Evolutionary conservation across 768 basidiomycete genomes (phyloP).

Genomic region (Kwoniella europaea): DNA sequence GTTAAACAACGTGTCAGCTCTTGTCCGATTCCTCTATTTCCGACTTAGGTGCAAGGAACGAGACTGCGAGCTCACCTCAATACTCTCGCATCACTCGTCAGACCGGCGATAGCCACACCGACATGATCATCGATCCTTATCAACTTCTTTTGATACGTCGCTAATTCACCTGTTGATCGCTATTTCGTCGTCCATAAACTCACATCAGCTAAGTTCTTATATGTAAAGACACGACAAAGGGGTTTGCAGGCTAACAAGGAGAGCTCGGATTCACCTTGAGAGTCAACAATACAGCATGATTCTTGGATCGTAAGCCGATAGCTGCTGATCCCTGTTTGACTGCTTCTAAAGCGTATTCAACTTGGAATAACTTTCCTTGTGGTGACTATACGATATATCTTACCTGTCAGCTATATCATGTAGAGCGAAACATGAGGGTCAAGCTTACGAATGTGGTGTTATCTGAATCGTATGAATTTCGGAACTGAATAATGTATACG

Average conservation of each 20-base stretch:
- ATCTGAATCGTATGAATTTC: constrained; percentile 98
- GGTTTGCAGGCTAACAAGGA: too few relatives aligned
- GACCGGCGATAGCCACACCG: constrained; percentile 98
- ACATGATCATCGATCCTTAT: constrained; percentile 99
- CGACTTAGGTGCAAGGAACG: not conserved
- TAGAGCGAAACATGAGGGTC: not conserved
- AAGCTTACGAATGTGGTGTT: constrained; percentile 67
- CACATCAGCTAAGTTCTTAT: constrained; percentile 6
- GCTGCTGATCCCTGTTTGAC: constrained; percentile 99
- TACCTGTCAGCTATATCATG: not conserved
- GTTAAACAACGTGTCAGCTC: not conserved
- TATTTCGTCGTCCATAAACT: constrained; percentile 59
- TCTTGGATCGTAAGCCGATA: constrained; percentile 92
- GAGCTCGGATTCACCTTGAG: constrained; percentile 71
- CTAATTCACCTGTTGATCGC: constrained; percentile 97
- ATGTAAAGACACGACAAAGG: not conserved
- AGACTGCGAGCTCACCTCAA: constrained; percentile 69
- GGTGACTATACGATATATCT: constrained; percentile 60
- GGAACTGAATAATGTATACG: constrained; percentile 50
- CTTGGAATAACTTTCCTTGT: constrained; percentile 94
- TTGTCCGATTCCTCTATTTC: not conserved
- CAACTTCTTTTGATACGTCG: constrained; percentile 99
- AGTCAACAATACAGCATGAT: constrained; percentile 87
- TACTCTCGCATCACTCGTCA: constrained; percentile 97
- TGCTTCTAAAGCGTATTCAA: constrained; percentile 98